Evolutionary conservation across 257 asterid species (phyloP).

Genomic region (Solanum habrochaites): DNA sequence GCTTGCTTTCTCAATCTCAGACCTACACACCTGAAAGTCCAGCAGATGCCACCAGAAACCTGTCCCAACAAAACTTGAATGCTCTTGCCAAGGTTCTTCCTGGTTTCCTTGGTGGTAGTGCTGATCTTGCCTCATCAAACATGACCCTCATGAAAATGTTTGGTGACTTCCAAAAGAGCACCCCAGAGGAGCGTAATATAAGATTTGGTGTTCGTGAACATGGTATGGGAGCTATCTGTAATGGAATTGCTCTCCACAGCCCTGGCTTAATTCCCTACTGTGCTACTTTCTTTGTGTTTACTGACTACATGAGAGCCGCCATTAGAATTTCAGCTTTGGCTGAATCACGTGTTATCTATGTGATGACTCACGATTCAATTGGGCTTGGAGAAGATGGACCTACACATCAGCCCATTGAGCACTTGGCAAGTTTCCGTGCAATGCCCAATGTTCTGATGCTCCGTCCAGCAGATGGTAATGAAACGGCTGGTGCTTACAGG

Average conservation of each 20-base stretch:
- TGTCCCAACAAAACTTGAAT: conserved; percentile 57
- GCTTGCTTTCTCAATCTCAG: conserved; percentile 17
- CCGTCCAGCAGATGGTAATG: conserved; percentile 82
- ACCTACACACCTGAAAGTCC: conserved; percentile 69
- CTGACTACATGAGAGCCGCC: conserved; percentile 76
- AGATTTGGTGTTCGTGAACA: conserved; percentile 79
- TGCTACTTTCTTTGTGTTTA: conserved; percentile 77
- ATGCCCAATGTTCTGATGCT: conserved; percentile 75
- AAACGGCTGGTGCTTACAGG: conserved; percentile 69
- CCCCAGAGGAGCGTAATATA: conserved; percentile 70
- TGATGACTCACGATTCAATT: conserved; percentile 82
- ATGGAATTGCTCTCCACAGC: conserved; percentile 69
- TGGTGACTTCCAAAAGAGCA: conserved; percentile 67
- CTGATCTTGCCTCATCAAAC: conserved; percentile 87
- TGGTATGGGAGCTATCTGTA: conserved; percentile 66
- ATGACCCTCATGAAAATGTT: conserved; percentile 72
- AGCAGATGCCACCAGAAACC: conserved; percentile 66
- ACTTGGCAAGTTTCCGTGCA: conserved; percentile 69
- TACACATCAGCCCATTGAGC: conserved; percentile 81
- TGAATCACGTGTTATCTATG: conserved; percentile 64
- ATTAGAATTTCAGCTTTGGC: conserved; percentile 60
- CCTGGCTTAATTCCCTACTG: conserved; percentile 70
- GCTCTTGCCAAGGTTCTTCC: conserved; percentile 80
- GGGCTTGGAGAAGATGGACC: conserved; percentile 92
- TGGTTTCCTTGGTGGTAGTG: conserved; percentile 79